Conservation (phyloP, 2,329 filamentous ascomycete genomes). For the Monilinia laxa region DNA sequence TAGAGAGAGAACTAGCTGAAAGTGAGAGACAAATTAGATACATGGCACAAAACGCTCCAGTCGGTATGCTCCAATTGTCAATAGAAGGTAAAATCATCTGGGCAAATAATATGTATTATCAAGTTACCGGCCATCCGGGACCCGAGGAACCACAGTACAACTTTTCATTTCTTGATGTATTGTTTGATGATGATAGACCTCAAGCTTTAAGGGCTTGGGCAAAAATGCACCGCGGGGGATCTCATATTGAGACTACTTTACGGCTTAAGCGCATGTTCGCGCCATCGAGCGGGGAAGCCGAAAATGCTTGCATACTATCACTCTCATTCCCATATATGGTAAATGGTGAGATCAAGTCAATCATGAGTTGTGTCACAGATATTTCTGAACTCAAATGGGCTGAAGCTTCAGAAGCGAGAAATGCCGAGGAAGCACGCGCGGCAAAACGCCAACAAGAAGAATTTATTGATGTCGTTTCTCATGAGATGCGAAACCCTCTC, state of each 20-base stretch:
- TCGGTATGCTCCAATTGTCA: conserved; percentile 36
- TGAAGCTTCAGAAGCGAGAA: conserved; percentile 43
- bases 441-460: conserved; percentile 72
- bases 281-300: conserved; percentile 34
- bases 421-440: conserved; percentile 54
- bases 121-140: conserved; percentile 30
- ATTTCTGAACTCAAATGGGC: conserved; percentile 38
- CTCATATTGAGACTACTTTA: conserved; percentile 32
- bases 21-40: conserved; percentile 32
- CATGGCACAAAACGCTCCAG: conserved; percentile 37
- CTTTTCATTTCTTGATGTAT: conserved; percentile 32
- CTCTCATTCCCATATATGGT: conserved; percentile 33
- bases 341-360: conserved; percentile 31
- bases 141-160: conserved; percentile 26
- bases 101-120: conserved; percentile 37
- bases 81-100: conserved; percentile 33
- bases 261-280: conserved; percentile 35
- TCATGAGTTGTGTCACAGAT: conserved; percentile 38
- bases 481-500: conserved; percentile 72
- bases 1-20: conserved; percentile 25
- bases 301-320: conserved; percentile 32
- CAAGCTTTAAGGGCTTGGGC: conserved; percentile 30
- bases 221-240: conserved; percentile 28
- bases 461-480: conserved; percentile 74
- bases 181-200: conserved; percentile 31